Conservation (phyloP, 305 asterid species). For the Caryopteris hybrid region DNA sequence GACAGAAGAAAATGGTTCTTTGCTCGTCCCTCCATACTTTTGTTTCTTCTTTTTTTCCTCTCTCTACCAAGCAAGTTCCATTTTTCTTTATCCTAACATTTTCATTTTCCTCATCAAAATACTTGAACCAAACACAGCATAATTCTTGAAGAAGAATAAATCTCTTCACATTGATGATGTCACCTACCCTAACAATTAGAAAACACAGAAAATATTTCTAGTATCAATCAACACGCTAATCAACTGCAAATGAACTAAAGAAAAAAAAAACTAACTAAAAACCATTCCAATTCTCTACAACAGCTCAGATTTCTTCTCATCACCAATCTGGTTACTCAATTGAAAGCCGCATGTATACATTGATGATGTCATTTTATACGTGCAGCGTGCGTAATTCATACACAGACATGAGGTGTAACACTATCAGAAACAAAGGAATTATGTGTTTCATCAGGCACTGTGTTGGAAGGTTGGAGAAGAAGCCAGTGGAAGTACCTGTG, state of each 20-base stretch:
- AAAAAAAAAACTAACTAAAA: not conserved
- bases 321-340: not conserved
- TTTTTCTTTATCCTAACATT: not conserved
- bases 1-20: not conserved
- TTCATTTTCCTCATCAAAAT: not conserved
- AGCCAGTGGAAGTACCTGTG: constrained; percentile 46
- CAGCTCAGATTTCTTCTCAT: not conserved
- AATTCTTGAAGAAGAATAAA: not conserved
- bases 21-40: not conserved
- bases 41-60: not conserved
- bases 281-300: not conserved
- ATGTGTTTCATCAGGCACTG: constrained; percentile 13
- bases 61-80: not conserved
- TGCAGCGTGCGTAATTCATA: not conserved
- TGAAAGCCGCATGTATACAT: not conserved
- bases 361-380: not conserved
- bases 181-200: not conserved
- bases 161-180: not conserved
- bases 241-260: constrained; percentile 15
- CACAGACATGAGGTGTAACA: no score
- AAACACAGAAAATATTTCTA: not conserved
- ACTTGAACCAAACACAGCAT: not conserved
- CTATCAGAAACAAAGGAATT: no score
- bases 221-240: constrained; percentile 1
- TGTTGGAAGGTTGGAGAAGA: constrained; percentile 35